phyloP scores from a whole-genome alignment of 257 asterid genomes.

The Nicotiana sylvestris region DNA sequence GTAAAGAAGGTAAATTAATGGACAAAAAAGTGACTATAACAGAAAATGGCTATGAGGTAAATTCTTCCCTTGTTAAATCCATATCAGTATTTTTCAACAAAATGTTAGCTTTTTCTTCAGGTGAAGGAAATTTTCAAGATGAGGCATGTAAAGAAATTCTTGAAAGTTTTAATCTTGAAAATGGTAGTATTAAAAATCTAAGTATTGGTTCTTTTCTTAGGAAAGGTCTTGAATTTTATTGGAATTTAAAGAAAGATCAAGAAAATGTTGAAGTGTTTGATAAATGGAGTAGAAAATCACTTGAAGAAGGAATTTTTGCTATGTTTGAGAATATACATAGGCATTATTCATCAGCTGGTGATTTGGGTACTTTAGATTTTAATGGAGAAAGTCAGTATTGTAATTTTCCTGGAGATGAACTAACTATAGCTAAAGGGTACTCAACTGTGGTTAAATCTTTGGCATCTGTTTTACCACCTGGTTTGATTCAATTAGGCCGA shows the following conservation, averaged over 20 bases:
- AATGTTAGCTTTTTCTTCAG: conserved; percentile 67
- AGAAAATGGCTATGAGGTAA: conserved; percentile 55
- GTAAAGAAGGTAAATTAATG: conserved; percentile 47
- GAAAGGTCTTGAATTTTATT: too few relatives aligned
- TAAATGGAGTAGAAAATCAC: too few relatives aligned
- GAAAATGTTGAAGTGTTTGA: too few relatives aligned
- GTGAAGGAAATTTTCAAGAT: conserved; percentile 20
- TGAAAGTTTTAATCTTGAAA: conserved; percentile 12
- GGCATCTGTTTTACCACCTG: conserved; percentile 69
- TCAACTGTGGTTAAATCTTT: conserved; percentile 46
- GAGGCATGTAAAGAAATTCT: conserved; percentile 8
- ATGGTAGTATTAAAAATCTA: background rate
- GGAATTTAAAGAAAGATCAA: too few relatives aligned
- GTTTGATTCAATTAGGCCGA: conserved; percentile 51
- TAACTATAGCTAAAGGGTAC: conserved; percentile 70
- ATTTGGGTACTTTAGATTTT: conserved; percentile 38
- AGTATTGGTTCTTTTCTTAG: too few relatives aligned
- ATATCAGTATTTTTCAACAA: conserved; percentile 47
- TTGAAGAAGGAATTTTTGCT: too few relatives aligned
- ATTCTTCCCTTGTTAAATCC: conserved; percentile 50
- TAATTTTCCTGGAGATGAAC: conserved; percentile 77
- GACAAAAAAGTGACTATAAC: conserved; percentile 56
- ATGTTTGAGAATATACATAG: too few relatives aligned
- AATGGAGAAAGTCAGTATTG: conserved; percentile 65
- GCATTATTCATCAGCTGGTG: too few relatives aligned